Evolutionary conservation across 176 grass and related monocot species (phyloP).

Genomic region (Pharus latifolius): DNA sequence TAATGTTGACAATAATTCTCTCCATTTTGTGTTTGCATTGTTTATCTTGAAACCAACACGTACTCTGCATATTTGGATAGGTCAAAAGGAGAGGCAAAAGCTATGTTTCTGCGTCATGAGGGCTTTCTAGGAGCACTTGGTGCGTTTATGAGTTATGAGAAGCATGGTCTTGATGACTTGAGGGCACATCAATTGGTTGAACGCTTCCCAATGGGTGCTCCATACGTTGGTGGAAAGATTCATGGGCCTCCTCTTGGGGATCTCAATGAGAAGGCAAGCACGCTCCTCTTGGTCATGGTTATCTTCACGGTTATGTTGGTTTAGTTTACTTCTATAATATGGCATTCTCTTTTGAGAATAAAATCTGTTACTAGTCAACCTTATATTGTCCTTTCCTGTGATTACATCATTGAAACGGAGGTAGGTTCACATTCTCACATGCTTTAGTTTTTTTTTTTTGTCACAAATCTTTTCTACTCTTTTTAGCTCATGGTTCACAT

Average conservation of each 20-base stretch:
- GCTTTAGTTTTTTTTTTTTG: neutral
- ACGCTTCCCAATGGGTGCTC: conserved; percentile 97
- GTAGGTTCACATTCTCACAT: too few relatives aligned
- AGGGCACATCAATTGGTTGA: conserved; percentile 86
- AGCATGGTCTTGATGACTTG: conserved; percentile 92
- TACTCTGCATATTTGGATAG: conserved; percentile 22
- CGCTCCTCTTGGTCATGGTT: conserved; percentile 1
- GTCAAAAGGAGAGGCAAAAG: conserved; percentile 84
- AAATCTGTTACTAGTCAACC: conserved; percentile 4
- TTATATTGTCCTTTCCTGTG: neutral
- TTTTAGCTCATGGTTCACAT: conserved; percentile 1
- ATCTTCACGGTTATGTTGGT: neutral
- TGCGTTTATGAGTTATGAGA: conserved; percentile 97
- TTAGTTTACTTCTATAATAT: conserved; percentile 13
- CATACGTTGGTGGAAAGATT: conserved; percentile 88
- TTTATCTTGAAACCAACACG: neutral
- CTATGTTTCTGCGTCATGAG: conserved; percentile 97
- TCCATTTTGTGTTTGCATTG: neutral
- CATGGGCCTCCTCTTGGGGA: conserved; percentile 91
- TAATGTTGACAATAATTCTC: neutral
- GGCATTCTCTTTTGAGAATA: neutral
- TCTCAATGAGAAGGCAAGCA: conserved; percentile 86
- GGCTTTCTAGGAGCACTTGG: conserved; percentile 94
- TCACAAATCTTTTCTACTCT: neutral
- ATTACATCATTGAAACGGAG: neutral